Evolutionary conservation across 768 basidiomycete genomes (phyloP), one percentile per base, ranked within the genome.

Genomic region (Tricholoma bakamatsutake): DNA sequence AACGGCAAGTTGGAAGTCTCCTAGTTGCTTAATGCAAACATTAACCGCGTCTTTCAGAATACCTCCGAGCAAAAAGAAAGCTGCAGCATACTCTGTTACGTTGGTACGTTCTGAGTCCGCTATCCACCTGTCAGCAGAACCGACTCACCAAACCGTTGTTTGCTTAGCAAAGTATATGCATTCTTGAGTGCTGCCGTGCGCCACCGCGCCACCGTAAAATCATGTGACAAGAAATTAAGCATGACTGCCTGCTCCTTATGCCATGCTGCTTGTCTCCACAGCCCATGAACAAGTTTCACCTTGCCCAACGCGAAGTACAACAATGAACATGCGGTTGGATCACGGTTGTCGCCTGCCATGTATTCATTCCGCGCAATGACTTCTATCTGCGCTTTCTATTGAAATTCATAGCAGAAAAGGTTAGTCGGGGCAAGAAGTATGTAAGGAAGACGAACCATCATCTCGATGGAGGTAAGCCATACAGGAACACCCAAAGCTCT

Each of bases 271-370:
- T 98, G 97, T 63, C 91, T 82, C 97, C 97, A 99, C 11, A 99
- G 77, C 5, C 94, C 93, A 59, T 93, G 90, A 0, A 99, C 93
- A 9, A 98, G 80, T 64, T 93, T 93, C 55, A 82, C 80, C 67
- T 98, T 98, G 12, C 93, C 90, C 11, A 99, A 73, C 2, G 97
- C 95, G 62, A 99, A 97, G 70, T 98, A 99, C 68, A 88, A 90
- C 42, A 99, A 75, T 5, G 91, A 94, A 63, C 94, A 95, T 6
- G 83, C 72, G 4, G 87, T 88, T 5, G 97, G 97, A 71, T 99
- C 94, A 5, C 93, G 86, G 54, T 80, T 79, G 15, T 94, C 93
- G 3, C 87, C 87, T 5, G 82, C 79, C 85, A 95, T 89, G 68
- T 93, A 99, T 66, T 95, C 87, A 63, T 95, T 95, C 30, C 95